Evolutionary conservation across 2,329 filamentous ascomycete genomes (phyloP).

Genomic region (Exophiala phaeomuriformis): DNA sequence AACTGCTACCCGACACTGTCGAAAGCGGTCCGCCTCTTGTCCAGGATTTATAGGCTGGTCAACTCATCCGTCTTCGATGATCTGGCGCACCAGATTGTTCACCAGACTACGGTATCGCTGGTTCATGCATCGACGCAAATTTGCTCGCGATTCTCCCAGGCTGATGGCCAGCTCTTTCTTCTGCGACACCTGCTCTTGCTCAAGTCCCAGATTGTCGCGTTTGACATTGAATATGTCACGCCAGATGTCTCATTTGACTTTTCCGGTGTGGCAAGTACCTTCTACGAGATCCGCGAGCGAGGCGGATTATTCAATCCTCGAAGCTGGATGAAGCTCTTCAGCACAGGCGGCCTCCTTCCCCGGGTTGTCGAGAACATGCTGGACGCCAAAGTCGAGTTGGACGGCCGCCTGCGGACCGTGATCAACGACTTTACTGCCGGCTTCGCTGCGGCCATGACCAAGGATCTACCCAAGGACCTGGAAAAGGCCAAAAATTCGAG

Average conservation of each 20-base stretch:
- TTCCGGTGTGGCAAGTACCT: constrained; percentile 57
- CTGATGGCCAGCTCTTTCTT: constrained; percentile 82
- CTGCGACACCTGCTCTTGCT: constrained; percentile 90
- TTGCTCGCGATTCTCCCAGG: constrained; percentile 41
- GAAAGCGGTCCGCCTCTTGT: constrained; percentile 62
- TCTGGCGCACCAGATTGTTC: constrained; percentile 72
- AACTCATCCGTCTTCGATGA: constrained; percentile 65
- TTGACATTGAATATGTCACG: constrained; percentile 76
- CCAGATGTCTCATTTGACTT: constrained; percentile 61
- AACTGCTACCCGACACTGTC: constrained; percentile 54
- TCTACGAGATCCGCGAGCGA: constrained; percentile 59
- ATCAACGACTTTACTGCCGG: constrained; percentile 60
- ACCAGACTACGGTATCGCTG: constrained; percentile 79
- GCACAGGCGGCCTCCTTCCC: constrained; percentile 50
- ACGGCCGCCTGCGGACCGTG: constrained; percentile 53
- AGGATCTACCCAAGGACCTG: constrained; percentile 29
- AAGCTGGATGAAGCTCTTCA: constrained; percentile 54
- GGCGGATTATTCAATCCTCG: constrained; percentile 60
- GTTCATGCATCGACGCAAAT: constrained; percentile 68
- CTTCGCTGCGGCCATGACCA: constrained; percentile 52
- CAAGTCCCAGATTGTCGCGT: constrained; percentile 90
- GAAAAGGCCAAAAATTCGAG: constrained; percentile 31
- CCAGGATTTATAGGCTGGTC: constrained; percentile 61
- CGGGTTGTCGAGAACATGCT: constrained; percentile 65
- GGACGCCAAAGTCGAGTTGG: constrained; percentile 61